Evolutionary conservation across 352 stramenopile genomes (phyloP), one percentile per base, ranked within the genome.

Genomic region (Globisporangium mamillatum): DNA sequence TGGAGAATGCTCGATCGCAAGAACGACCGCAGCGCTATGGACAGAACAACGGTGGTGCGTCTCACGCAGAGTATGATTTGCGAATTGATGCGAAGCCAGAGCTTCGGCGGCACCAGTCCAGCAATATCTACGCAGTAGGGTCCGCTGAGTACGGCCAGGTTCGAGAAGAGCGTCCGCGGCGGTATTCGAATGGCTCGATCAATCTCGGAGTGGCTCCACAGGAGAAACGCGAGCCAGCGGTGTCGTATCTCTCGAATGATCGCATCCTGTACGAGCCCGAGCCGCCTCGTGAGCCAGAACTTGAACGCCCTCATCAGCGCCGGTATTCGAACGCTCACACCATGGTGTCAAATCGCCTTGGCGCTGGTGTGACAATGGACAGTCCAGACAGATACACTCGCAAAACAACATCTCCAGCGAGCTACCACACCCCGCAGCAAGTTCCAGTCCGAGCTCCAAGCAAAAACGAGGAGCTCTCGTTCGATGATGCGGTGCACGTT

Each of bases 401-500:
- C 50, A 53, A 36, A 25, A 60, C 52, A 41, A 60, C 62, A 60
- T 3, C 25, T 20, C 10, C 9, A 25, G 54, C 5, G 22, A 25
- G 38, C 16, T 25, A 55, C 44, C 32, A 66, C 27, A 24, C 50
- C 0, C 20, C 46, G 4, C 46, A 54, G 9, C 54, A 60, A 22
- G 54, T 25, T 7, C 16, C 54, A 9, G 7, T 46, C 55, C n/a
- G 60, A 34, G 64, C 64, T n/a, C 62, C 66, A 41, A 58, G 44
- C 55, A 60, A 8, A 41, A 74, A 18, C 36, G 56, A 70, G 25
- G 64, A 84, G n/a, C 61, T 87, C 61, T 84, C 75, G 55, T 82
- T 85, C 38, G 73, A 84, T 9, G 78, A 84, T 32, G 80, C 77
- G 1, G 57, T 74, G 34, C 68, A 62, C 38, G 78, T 91, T 59